Conservation (phyloP, 1,139 yeast species). For the Keqinozyma sinolaborantium region DNA sequence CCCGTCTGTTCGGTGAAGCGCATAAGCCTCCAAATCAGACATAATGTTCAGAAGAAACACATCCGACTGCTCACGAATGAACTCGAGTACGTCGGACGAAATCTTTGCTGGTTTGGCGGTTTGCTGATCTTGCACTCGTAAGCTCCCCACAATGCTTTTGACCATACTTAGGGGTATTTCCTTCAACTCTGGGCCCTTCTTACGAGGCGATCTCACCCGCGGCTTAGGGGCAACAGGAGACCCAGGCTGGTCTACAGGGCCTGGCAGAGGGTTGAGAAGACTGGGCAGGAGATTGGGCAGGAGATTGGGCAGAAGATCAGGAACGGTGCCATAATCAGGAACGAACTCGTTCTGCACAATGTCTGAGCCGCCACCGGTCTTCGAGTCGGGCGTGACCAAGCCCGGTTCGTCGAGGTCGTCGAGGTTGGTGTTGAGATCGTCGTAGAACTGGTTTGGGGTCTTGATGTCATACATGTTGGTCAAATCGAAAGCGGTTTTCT, state of each 20-base stretch:
- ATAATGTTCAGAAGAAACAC: conserved; percentile 31
- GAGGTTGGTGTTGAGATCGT: conserved; percentile 1
- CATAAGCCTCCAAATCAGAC: conserved; percentile 31
- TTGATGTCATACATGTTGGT: neutral
- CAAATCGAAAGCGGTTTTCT: neutral
- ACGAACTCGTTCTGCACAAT: conserved; percentile 8
- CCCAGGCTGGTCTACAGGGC: neutral
- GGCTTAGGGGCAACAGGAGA: neutral
- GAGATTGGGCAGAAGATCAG: too few relatives aligned
- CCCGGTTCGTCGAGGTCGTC: neutral
- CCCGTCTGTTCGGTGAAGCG: conserved; percentile 27
- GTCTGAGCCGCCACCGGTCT: neutral
- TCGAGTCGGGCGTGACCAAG: conserved; percentile 1
- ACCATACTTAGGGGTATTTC: conserved; percentile 7
- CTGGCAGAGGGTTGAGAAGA: too few relatives aligned
- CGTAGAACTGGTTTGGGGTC: neutral
- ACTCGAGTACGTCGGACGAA: conserved; percentile 7
- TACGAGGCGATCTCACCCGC: neutral
- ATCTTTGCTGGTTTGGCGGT: conserved; percentile 5
- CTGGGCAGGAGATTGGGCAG: too few relatives aligned
- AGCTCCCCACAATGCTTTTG: conserved; percentile 6
- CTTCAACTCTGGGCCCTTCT: neutral
- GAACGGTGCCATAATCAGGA: conserved; percentile 2
- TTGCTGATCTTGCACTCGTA: neutral
- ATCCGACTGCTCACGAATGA: conserved; percentile 19